Evolutionary conservation across 257 asterid species (phyloP).

Genomic region (Dorcoceras hygrometricum): DNA sequence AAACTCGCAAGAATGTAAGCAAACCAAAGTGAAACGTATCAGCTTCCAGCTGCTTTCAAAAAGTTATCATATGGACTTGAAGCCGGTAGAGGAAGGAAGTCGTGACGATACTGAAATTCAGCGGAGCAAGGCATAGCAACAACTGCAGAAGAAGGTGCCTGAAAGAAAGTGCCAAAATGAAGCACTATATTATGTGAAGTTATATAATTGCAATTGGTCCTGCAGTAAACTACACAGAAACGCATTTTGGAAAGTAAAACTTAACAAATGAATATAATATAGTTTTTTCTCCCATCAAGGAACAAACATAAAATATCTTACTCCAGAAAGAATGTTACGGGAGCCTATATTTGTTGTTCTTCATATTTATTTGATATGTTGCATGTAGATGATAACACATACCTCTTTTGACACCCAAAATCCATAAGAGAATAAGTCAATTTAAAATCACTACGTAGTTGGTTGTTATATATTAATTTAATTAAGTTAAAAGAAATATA

Average conservation of each 20-base stretch:
- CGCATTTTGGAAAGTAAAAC: neutral
- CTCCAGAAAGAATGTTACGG: neutral
- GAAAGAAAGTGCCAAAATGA: conserved; percentile 20
- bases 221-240: neutral
- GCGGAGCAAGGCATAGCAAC: conserved; percentile 36
- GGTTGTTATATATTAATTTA: neutral
- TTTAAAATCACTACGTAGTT: neutral
- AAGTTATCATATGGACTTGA: conserved; percentile 77
- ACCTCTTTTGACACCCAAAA: neutral
- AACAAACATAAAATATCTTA: too few relatives aligned
- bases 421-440: neutral
- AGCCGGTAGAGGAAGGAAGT: conserved; percentile 53
- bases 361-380: neutral
- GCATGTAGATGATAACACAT: neutral
- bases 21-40: conserved; percentile 15
- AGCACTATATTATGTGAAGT: conserved; percentile 2
- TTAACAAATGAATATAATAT: neutral
- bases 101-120: conserved; percentile 33
- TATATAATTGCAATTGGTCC: neutral
- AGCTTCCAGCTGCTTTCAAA: conserved; percentile 77
- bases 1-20: neutral
- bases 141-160: conserved; percentile 27
- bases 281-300: neutral
- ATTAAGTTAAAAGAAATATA: neutral
- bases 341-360: too few relatives aligned